Conservation (phyloP, 805 yeast species). For the Tetrapisispora nanseiensis region DNA sequence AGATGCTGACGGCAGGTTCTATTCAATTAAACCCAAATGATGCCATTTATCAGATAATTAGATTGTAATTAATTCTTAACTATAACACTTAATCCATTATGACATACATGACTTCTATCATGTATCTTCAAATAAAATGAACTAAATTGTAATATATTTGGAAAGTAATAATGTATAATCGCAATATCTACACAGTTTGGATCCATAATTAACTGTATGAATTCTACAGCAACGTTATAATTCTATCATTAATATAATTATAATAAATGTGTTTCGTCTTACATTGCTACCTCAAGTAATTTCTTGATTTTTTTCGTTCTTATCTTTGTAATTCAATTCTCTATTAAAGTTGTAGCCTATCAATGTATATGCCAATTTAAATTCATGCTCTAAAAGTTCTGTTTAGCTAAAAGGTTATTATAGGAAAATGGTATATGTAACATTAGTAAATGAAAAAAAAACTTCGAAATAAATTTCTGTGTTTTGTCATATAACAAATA, state of each 20-base stretch:
- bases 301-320: neutral
- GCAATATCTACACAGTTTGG: neutral
- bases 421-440: neutral
- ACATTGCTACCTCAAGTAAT: too few relatives aligned
- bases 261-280: too few relatives aligned
- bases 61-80: neutral
- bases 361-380: neutral
- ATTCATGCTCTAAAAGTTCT: slow-evolving; percentile 1
- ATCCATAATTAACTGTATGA: slow-evolving; percentile 1
- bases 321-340: neutral
- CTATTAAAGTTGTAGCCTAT: neutral
- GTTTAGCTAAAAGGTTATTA: slow-evolving; percentile 1
- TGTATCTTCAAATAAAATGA: neutral
- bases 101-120: slow-evolving; percentile 3
- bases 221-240: too few relatives aligned
- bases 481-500: neutral
- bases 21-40: neutral
- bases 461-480: neutral
- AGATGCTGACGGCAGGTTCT: neutral
- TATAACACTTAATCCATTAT: neutral
- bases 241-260: too few relatives aligned
- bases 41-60: neutral
- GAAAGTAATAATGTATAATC: neutral
- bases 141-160: neutral
- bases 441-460: neutral